phyloP scores from a whole-genome alignment of 768 basidiomycete genomes.

The Thelephora ganbajun region DNA sequence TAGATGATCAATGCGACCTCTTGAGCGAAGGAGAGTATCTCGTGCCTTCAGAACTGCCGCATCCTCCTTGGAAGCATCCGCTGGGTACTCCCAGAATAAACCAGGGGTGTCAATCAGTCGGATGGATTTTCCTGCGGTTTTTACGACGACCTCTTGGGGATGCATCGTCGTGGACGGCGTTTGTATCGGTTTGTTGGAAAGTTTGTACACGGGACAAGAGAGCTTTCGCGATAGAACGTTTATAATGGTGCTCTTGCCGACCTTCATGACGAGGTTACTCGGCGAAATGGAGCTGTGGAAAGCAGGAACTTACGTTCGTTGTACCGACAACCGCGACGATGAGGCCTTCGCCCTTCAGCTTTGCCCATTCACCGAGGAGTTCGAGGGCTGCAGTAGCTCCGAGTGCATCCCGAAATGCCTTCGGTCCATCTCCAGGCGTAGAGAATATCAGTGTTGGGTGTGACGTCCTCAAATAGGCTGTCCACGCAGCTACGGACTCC shows the following conservation, averaged over 20 bases:
- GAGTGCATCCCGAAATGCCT: conserved; percentile 35
- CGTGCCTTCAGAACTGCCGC: conserved; percentile 26
- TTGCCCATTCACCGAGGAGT: conserved; percentile 32
- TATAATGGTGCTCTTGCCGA: conserved; percentile 75
- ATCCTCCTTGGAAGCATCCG: conserved; percentile 25
- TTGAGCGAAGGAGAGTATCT: conserved; percentile 68
- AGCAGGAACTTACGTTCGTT: conserved; percentile 45
- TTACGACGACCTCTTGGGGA: conserved; percentile 46
- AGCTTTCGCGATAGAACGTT: conserved; percentile 55
- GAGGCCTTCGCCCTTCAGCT: conserved; percentile 35
- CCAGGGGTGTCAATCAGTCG: conserved; percentile 83
- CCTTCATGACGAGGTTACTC: conserved; percentile 22
- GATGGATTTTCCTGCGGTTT: conserved; percentile 34
- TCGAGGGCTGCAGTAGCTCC: conserved; percentile 41
- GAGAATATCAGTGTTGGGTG: conserved; percentile 63
- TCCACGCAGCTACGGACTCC: conserved; percentile 64
- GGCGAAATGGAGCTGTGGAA: conserved; percentile 1
- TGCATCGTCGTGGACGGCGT: conserved; percentile 61
- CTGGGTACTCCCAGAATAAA: conserved; percentile 40
- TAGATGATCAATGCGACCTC: conserved; percentile 72
- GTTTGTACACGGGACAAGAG: conserved; percentile 41
- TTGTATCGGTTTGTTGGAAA: conserved; percentile 29
- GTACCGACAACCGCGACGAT: conserved; percentile 73
- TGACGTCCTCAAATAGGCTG: conserved; percentile 39
- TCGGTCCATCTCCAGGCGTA: conserved; percentile 27